Evolutionary conservation across 805 yeast genomes (phyloP).

Genomic region (Priceomyces medius): DNA sequence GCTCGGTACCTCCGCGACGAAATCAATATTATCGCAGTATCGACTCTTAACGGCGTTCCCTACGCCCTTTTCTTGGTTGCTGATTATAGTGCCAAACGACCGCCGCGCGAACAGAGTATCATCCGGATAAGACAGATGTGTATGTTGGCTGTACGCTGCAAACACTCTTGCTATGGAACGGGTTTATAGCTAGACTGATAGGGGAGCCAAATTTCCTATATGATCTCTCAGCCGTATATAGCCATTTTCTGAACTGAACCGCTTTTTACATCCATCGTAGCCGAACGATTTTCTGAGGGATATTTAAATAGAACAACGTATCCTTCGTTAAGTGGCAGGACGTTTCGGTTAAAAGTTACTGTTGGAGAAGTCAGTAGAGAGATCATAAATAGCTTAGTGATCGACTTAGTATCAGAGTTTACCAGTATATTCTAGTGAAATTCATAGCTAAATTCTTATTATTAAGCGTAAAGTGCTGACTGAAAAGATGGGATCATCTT

Average conservation of each 20-base stretch:
- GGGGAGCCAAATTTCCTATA: neutral
- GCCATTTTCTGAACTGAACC: neutral
- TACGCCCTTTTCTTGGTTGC: too few relatives aligned
- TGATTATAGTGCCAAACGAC: neutral
- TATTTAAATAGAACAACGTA: neutral
- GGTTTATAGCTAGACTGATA: neutral
- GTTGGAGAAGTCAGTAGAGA: too few relatives aligned
- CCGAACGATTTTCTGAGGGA: neutral
- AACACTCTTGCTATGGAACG: conserved; percentile 1
- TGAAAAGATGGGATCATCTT: conserved; percentile 8
- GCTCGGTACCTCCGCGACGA: too few relatives aligned
- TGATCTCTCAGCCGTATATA: conserved; percentile 2
- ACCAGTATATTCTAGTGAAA: too few relatives aligned
- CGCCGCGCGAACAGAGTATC: neutral
- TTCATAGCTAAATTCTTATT: neutral
- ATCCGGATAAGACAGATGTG: neutral
- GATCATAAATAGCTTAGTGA: too few relatives aligned
- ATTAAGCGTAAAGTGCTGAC: neutral
- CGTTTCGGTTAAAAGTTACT: too few relatives aligned
- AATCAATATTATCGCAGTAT: too few relatives aligned
- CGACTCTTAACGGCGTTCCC: too few relatives aligned
- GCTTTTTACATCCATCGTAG: conserved; percentile 1
- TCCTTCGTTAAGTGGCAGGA: too few relatives aligned
- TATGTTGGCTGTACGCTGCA: neutral
- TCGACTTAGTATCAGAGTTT: too few relatives aligned